Evolutionary conservation across 73 alveolate species (phyloP).

Genomic region (Paraurostyla sp.): DNA sequence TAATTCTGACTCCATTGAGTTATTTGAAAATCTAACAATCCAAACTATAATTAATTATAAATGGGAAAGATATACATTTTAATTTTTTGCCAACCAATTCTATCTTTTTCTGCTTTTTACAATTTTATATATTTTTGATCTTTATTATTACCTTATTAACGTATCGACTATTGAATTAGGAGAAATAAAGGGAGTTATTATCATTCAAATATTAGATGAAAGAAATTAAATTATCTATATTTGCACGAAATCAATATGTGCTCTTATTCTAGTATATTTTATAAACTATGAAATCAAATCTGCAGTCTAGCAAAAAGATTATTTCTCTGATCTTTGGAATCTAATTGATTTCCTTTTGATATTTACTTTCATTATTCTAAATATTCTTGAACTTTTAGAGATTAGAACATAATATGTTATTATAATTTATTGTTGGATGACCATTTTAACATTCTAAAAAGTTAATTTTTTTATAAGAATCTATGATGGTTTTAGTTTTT

Average conservation of each 20-base stretch:
- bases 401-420: neutral
- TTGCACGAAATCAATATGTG: neutral
- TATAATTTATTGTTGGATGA: neutral
- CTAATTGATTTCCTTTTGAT: neutral
- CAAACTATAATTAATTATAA: conserved; percentile 32
- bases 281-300: neutral
- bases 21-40: neutral
- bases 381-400: neutral
- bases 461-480: neutral
- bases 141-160: neutral
- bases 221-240: neutral
- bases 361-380: neutral
- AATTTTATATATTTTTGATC: neutral
- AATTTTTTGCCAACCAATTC: neutral
- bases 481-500: conserved; percentile 11
- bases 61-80: conserved; percentile 39
- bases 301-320: neutral
- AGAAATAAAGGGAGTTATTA: too few species aligned
- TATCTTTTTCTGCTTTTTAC: neutral
- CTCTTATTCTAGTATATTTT: neutral
- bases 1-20: neutral
- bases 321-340: neutral
- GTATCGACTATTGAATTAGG: neutral
- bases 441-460: neutral
- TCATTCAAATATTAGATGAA: neutral